These are phyloP conservation scores for Oryza punctata DNA, from an alignment of 176 grass and related monocot genomes.

Conservation along the genomic window DNA sequence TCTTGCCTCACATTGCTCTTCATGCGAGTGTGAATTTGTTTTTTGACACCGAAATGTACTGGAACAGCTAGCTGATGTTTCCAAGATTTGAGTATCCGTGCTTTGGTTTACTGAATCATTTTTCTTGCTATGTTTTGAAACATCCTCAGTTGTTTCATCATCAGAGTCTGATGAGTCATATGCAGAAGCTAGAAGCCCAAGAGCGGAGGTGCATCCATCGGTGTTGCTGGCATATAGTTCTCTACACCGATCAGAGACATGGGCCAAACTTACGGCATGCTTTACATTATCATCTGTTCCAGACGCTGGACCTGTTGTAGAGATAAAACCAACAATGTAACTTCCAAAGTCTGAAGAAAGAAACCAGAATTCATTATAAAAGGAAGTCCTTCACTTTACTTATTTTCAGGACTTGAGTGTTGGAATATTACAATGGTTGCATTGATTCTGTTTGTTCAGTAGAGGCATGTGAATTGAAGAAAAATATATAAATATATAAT, in stretches of 20 bases:
- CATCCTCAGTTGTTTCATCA: conserved; percentile 51
- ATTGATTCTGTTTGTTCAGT: conserved; percentile 8
- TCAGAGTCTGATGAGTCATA: conserved; percentile 80
- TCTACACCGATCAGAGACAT: conserved; percentile 55
- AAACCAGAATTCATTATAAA: not conserved
- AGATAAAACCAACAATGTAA: conserved; percentile 17
- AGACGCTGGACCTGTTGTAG: conserved; percentile 49
- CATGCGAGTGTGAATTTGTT: conserved; percentile 34
- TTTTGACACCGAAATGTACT: conserved; percentile 31
- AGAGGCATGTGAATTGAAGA: not conserved
- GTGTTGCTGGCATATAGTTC: conserved; percentile 49
- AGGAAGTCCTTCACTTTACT: conserved; percentile 10
- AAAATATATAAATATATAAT: not conserved
- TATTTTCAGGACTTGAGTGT: conserved; percentile 9
- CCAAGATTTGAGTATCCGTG: conserved; percentile 17
- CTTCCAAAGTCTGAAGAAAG: conserved; percentile 17
- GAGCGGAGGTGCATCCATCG: conserved; percentile 54
- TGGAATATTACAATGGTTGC: not conserved
- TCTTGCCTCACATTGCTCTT: conserved; percentile 39
- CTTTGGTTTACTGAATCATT: conserved; percentile 41
- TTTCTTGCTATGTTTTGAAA: conserved; percentile 34
- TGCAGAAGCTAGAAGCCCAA: conserved; percentile 89
- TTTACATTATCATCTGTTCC: conserved; percentile 33
- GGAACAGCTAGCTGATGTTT: conserved; percentile 27
- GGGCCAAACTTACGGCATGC: conserved; percentile 40